Base-by-base conservation (phyloP, 257 asterid genomes). In the Apocynum venetum region DNA sequence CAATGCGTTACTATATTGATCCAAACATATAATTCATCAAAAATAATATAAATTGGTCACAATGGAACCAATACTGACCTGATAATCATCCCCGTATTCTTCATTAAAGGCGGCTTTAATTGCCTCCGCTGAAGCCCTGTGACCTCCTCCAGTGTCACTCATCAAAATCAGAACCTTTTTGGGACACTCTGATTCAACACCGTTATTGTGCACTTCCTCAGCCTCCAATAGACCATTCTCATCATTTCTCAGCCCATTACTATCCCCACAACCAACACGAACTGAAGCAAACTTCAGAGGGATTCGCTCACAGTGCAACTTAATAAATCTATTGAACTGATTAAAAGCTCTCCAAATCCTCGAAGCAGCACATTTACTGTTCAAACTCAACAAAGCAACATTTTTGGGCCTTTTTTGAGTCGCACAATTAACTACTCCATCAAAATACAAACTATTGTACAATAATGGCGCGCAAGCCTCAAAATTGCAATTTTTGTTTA, bases 111-210 rank as follows among this genome's bases (percentile, higher is more conserved):
- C 95, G n/a, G 97, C 87, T 86, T 80, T 96, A 82, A 96, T 96
- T 67, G 99, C 99, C 89, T 96, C 99, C 2, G 99, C 99, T 25
- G 99, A 96, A 71, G 99, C 99, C 88, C 99, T 84, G 76, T 96
- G 99, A 55, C 99, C 99, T 19, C 99, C 99, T 61, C 98, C 99
- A 15, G 99, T 96, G 79, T 96, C 98, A 77, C 99, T 96, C 99
- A 93, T 96, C 93, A 96, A 85, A 40, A 93, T 96, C 81, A 96
- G 81, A 60, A 96, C 95, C 48, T 90, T 96, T 40, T 91, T 96
- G 14, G 97, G 93, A 72, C 71, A 71, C 65, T 80, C 86, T 15
- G 88, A 61, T 56, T 17, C 81, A 43, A 53, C 88, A 19, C 80
- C 90, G 86, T 83, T 87, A 14, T 43, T 75, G 2, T 88, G 75